phyloP scores from a whole-genome alignment of 495 filamentous ascomycete species.

The Bombardia bombarda region DNA sequence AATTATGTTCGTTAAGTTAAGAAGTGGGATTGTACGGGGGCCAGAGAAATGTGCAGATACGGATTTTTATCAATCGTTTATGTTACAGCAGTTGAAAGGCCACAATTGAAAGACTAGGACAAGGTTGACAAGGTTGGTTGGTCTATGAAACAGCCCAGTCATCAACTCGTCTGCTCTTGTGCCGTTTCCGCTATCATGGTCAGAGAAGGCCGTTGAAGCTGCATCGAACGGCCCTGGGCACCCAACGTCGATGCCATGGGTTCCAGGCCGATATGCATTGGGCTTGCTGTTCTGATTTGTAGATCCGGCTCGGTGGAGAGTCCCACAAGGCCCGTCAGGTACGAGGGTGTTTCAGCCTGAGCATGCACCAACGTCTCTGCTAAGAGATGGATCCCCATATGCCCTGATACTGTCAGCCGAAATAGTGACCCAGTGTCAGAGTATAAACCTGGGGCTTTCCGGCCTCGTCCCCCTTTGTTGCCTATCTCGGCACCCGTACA shows the following conservation, averaged over 20 bases:
- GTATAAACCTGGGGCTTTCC: constrained; percentile 5
- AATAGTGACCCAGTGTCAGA: background rate
- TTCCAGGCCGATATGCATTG: background rate
- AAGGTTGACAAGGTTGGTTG: background rate
- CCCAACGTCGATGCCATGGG: background rate
- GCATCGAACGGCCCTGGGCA: background rate
- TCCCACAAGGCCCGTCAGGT: constrained; percentile 3
- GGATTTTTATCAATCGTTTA: background rate
- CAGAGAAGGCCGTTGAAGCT: background rate
- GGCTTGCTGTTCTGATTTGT: constrained; percentile 7
- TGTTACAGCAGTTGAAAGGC: background rate
- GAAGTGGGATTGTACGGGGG: background rate
- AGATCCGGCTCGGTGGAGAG: constrained; percentile 2
- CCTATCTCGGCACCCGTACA: background rate
- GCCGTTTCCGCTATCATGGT: too few species aligned
- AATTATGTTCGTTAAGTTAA: background rate
- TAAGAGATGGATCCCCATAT: constrained; percentile 1
- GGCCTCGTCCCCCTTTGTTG: background rate
- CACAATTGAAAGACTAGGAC: background rate
- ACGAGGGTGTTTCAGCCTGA: constrained; percentile 15
- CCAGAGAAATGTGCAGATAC: background rate
- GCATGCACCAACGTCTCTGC: constrained; percentile 14
- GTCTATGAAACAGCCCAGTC: background rate
- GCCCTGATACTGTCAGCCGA: constrained; percentile 3
- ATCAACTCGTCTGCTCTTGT: too few species aligned